Base-by-base conservation (phyloP, 257 asterid species). In the Mentha longifolia region DNA sequence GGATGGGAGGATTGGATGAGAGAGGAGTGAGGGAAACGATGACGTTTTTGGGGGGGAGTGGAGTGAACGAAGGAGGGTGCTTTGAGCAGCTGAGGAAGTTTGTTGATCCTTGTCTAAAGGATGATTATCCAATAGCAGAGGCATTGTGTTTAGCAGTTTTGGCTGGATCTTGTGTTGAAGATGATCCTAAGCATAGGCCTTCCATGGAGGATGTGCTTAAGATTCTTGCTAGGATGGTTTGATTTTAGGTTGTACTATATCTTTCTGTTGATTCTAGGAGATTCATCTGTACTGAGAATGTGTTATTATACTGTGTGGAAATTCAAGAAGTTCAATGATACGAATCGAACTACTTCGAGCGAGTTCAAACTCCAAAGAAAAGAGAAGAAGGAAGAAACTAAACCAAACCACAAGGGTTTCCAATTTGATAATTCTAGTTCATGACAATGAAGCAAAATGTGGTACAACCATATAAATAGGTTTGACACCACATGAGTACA, bases 151-250 rank as follows among this genome's bases (percentile, higher is more conserved):
- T 91, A 20, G 88, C 88, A 9, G 92, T 91, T 17, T 76, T 91
- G n/a, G 97, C 91, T 25, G 85, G 88, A 47, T 88, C 97, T 3
- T 91, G 97, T 60, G 79, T 85, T 19, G 92, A 91, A 61, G 87
- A 88, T 39, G 91, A 91, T 63, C 95, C 96, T 1, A 19, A 75
- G 59, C 92, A 74, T 43, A 84, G 96, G 81, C 97, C 97, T 17
- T 79, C 92, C 0, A 87, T 85, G 84, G 96, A 91, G 45, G 92
- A 91, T 70, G 84, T 87, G 57, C 86, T 89, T n/a, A 89, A 89
- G 71, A 82, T 91, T 7, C 86, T 91, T 73, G 89, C 92, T 19
- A 84, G 95, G 77, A 84, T 91, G 91, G 79, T 88, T 17, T 89
- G 83, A 82, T 51, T 42, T 42, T 7, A 37, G 6, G 2, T 37